Evolutionary conservation across 2,329 filamentous ascomycete genomes (phyloP).

Genomic region (Colletotrichum lindemuthianum): DNA sequence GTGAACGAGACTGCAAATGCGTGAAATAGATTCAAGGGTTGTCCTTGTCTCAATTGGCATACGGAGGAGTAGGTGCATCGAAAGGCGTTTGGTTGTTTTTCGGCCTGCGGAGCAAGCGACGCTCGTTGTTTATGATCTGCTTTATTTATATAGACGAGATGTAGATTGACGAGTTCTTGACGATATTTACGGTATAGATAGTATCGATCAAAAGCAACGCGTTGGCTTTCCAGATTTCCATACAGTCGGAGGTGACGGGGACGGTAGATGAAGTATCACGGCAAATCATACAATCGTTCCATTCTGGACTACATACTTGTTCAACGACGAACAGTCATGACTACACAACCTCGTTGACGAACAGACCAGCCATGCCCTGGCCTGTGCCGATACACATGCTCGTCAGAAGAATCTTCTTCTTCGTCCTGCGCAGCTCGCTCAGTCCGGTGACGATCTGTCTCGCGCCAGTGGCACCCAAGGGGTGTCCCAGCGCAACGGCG

Average conservation of each 20-base stretch:
- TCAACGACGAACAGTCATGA: neutral
- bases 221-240: neutral
- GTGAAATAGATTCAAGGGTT: neutral
- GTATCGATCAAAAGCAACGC: conserved; percentile 20
- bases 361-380: conserved; percentile 74
- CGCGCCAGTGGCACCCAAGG: conserved; percentile 80
- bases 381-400: conserved; percentile 87
- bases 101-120: conserved; percentile 20
- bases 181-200: conserved; percentile 15
- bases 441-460: conserved; percentile 90
- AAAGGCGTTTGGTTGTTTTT: conserved; percentile 23
- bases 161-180: conserved; percentile 16
- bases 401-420: conserved; percentile 91
- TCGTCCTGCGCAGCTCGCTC: conserved; percentile 82
- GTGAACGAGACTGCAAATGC: conserved; percentile 37
- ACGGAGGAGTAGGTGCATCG: conserved; percentile 9
- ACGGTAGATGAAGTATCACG: neutral
- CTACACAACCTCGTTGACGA: conserved; percentile 64
- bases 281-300: conserved; percentile 12
- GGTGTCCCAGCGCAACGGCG: conserved; percentile 85
- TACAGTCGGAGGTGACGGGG: neutral
- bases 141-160: neutral
- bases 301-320: conserved; percentile 9
- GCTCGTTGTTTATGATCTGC: neutral
- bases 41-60: neutral